Evolutionary conservation across 306 rosid genomes (phyloP).

Genomic region (Ceratonia siliqua): DNA sequence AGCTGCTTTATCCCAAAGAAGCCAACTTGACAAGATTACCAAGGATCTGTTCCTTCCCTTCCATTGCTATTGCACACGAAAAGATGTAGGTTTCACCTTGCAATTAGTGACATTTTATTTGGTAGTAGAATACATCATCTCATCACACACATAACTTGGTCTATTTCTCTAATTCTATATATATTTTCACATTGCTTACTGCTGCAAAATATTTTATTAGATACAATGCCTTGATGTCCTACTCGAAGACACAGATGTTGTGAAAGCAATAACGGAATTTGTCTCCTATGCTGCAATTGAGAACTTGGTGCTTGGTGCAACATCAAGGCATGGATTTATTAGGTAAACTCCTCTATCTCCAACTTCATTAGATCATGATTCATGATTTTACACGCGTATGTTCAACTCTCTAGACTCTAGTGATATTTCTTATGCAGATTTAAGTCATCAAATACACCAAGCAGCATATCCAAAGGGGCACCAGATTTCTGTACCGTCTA

Average conservation of each 20-base stretch:
- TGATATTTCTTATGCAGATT: constrained; percentile 51
- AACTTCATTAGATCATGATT: neutral
- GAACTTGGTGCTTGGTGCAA: constrained; percentile 72
- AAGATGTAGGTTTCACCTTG: constrained; percentile 59
- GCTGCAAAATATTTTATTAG: constrained; percentile 36
- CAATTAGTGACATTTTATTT: neutral
- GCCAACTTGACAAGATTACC: constrained; percentile 53
- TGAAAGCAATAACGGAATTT: constrained; percentile 75
- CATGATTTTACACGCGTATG: neutral
- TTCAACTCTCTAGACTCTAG: neutral
- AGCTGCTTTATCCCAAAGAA: constrained; percentile 51
- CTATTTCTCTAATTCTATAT: neutral
- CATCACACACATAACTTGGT: neutral
- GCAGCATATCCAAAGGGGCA: constrained; percentile 62
- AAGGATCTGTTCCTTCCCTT: constrained; percentile 68
- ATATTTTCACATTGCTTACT: neutral
- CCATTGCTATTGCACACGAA: constrained; percentile 95
- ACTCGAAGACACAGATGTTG: constrained; percentile 78
- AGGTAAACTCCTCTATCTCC: constrained; percentile 45
- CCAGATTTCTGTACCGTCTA: constrained; percentile 87
- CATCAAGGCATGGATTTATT: constrained; percentile 81
- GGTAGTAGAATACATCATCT: neutral
- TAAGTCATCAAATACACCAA: constrained; percentile 61
- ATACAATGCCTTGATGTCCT: constrained; percentile 83
- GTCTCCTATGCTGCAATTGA: constrained; percentile 78